phyloP scores from a whole-genome alignment of 345 rosid species.

The Turnera subulata region DNA sequence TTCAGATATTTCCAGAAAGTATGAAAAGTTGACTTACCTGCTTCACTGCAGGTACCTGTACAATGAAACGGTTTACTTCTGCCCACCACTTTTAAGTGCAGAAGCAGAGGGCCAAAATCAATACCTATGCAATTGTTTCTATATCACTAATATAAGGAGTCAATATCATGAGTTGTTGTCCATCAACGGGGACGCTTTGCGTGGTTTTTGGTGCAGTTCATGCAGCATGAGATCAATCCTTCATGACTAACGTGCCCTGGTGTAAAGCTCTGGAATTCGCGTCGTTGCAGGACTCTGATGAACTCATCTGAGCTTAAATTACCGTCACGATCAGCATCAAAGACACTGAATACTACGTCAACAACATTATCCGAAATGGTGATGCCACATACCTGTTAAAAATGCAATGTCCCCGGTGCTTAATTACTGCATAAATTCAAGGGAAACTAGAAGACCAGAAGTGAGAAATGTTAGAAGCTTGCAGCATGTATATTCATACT shows the following conservation, averaged over 20 bases:
- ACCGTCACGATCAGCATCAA: constrained; percentile 24
- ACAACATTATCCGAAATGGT: constrained; percentile 25
- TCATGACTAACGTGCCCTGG: constrained; percentile 11
- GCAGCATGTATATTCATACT: neutral
- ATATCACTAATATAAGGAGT: too few species aligned
- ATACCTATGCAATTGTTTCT: too few species aligned
- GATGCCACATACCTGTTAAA: constrained; percentile 24
- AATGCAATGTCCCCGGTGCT: too few species aligned
- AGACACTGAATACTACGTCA: constrained; percentile 23
- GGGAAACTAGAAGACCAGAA: neutral
- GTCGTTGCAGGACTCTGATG: constrained; percentile 18
- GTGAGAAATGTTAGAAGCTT: neutral
- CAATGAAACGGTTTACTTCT: too few species aligned
- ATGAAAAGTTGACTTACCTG: too few species aligned
- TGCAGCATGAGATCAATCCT: constrained; percentile 22
- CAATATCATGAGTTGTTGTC: too few species aligned
- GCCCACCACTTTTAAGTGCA: too few species aligned
- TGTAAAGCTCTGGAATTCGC: constrained; percentile 1
- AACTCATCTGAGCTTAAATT: constrained; percentile 26
- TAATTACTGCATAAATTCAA: neutral
- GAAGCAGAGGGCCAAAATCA: too few species aligned
- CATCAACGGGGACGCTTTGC: constrained; percentile 9
- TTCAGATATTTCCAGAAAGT: too few species aligned
- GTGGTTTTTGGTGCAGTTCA: constrained; percentile 16
- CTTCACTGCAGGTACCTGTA: too few species aligned